Conservation (phyloP, 768 basidiomycete genomes). For the Infundibulicybe gibba region DNA sequence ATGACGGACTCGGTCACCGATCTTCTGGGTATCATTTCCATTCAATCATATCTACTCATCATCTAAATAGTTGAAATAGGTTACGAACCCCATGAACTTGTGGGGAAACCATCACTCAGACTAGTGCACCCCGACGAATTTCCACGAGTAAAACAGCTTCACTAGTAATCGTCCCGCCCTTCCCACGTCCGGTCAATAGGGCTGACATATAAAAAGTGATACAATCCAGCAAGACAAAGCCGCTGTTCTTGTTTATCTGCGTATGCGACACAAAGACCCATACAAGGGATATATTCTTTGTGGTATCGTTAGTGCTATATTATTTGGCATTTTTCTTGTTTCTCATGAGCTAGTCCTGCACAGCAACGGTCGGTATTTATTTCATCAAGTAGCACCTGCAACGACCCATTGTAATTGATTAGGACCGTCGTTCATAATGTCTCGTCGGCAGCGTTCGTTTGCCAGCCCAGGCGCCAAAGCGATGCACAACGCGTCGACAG, state of each 20-base stretch:
- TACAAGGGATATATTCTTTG: constrained; percentile 75
- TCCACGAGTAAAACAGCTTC: constrained; percentile 57
- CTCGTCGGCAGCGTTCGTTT: constrained; percentile 78
- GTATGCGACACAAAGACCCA: constrained; percentile 77
- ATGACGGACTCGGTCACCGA: constrained; percentile 65
- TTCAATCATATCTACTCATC: not conserved
- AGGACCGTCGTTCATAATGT: constrained; percentile 75
- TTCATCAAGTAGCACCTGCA: not conserved
- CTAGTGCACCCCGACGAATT: constrained; percentile 84
- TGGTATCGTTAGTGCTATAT: constrained; percentile 56
- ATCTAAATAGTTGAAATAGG: constrained; percentile 34
- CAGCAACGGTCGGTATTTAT: constrained; percentile 23
- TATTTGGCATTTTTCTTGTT: constrained; percentile 3
- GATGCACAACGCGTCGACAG: constrained; percentile 77
- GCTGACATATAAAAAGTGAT: constrained; percentile 39
- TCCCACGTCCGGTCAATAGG: not conserved
- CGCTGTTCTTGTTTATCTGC: constrained; percentile 73
- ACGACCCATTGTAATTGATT: constrained; percentile 5
- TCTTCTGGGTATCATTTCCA: constrained; percentile 45
- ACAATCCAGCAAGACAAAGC: constrained; percentile 80
- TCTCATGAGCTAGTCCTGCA: constrained; percentile 2
- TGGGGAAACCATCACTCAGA: constrained; percentile 65
- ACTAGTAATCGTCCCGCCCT: constrained; percentile 47
- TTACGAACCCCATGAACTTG: constrained; percentile 69
- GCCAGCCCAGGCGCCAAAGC: constrained; percentile 73